These are phyloP conservation scores for Vigna hirtella DNA, from an alignment of 306 rosid species.

Conservation along the genomic window DNA sequence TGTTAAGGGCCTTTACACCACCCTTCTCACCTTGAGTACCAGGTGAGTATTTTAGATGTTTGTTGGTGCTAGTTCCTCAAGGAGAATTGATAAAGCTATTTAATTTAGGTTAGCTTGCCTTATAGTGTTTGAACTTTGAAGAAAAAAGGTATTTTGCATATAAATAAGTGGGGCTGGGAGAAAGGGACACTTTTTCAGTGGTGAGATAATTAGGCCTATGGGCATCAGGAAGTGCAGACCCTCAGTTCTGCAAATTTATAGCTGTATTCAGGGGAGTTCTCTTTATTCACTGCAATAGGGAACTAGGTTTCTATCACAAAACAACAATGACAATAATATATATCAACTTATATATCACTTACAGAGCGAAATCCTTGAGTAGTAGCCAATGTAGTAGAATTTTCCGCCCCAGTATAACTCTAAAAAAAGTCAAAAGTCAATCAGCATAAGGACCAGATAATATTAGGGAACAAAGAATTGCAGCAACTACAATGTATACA, in stretches of 20 bases:
- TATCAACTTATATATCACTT: slow-evolving; percentile 54
- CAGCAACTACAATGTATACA: slow-evolving; percentile 29
- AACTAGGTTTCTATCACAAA: background rate
- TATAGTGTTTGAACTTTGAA: background rate
- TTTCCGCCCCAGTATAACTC: slow-evolving; percentile 78
- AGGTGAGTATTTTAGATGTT: background rate
- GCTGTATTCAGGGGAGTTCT: background rate
- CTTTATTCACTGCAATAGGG: background rate
- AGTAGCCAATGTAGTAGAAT: slow-evolving; percentile 60
- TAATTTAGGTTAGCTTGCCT: background rate
- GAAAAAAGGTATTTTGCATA: background rate
- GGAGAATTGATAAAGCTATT: background rate
- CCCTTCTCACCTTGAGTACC: background rate
- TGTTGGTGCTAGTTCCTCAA: background rate
- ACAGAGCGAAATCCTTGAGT: slow-evolving; percentile 84
- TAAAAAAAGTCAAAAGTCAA: slow-evolving; percentile 52
- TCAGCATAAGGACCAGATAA: slow-evolving; percentile 14
- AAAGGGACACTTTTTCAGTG: background rate
- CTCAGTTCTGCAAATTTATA: background rate
- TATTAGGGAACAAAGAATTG: slow-evolving; percentile 28
- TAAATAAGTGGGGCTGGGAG: background rate
- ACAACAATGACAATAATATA: slow-evolving; percentile 24
- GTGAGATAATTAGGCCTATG: background rate
- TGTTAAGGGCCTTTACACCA: background rate
- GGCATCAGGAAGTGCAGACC: background rate